A percentile compares a stretch with the other conserved stretches of the same genome.
These are phyloP conservation scores for Isatis lusitanica DNA, from an alignment of 441 rosid genomes.

Conservation along the genomic window DNA sequence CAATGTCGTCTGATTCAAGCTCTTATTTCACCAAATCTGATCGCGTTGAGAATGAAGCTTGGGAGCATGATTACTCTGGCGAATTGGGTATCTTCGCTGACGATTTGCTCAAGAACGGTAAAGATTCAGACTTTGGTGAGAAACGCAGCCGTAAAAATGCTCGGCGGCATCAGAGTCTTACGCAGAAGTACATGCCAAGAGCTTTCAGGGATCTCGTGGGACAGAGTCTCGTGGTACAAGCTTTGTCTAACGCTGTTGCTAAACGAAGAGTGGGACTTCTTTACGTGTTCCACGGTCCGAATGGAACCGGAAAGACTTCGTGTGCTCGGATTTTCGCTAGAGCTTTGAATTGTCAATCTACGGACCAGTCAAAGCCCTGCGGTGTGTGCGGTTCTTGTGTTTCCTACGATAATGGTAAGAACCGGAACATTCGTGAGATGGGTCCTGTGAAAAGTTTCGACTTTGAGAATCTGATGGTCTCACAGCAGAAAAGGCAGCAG, in stretches of 20 bases:
- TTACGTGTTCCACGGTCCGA: slow-evolving; percentile 88
- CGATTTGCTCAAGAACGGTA: slow-evolving; percentile 64
- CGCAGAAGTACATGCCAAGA: slow-evolving; percentile 80
- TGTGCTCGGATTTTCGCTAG: slow-evolving; percentile 86
- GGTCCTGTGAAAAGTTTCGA: slow-evolving; percentile 78
- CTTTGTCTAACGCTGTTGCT: slow-evolving; percentile 78
- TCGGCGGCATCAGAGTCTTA: slow-evolving; percentile 52
- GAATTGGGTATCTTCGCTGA: slow-evolving; percentile 87
- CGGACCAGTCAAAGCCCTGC: slow-evolving; percentile 75
- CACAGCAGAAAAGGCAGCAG: slow-evolving; percentile 38
- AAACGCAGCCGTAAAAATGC: slow-evolving; percentile 32
- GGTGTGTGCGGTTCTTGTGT: slow-evolving; percentile 74
- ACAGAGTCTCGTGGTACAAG: slow-evolving; percentile 84
- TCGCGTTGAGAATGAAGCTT: slow-evolving; percentile 57
- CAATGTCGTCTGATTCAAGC: slow-evolving; percentile 59
- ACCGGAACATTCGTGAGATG: slow-evolving; percentile 65
- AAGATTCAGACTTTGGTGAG: slow-evolving; percentile 60
- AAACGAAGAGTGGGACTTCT: slow-evolving; percentile 75
- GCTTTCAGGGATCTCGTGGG: slow-evolving; percentile 78
- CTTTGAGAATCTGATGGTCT: slow-evolving; percentile 56
- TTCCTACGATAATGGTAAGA: slow-evolving; percentile 69
- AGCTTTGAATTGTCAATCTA: slow-evolving; percentile 84
- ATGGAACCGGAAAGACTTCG: slow-evolving; percentile 90
- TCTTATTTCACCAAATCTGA: slow-evolving; percentile 53
- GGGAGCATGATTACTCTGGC: slow-evolving; percentile 89